A percentile compares a stretch with the other conserved stretches of the same genome.
Conservation (phyloP, 805 yeast species). For the Cyberlindnera maritima region DNA sequence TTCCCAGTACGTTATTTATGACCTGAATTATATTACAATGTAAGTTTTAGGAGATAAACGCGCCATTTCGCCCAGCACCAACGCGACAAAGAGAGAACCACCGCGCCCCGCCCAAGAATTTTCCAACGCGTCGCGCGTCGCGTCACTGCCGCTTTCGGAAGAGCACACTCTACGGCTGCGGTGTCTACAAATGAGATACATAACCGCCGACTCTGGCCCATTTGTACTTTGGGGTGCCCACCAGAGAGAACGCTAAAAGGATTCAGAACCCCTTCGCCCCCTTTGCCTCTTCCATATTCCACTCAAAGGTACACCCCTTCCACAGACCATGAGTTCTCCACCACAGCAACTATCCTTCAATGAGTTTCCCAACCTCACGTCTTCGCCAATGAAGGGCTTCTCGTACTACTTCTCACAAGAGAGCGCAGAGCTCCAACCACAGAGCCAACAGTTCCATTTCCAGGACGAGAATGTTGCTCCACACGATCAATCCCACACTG, state of each 20-base stretch:
- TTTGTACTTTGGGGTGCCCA: background rate
- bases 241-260: background rate
- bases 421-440: background rate
- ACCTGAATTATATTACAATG: background rate
- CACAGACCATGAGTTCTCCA: conserved; percentile 16
- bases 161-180: background rate
- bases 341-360: conserved; percentile 3
- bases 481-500: background rate
- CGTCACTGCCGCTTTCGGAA: conserved; percentile 16
- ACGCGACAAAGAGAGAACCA: background rate
- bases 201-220: conserved; percentile 4
- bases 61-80: background rate
- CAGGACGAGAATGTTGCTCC: conserved; percentile 15
- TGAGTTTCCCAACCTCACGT: conserved; percentile 8
- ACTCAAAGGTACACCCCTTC: background rate
- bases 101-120: background rate
- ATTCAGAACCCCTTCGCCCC: too few species aligned
- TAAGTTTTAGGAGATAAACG: background rate
- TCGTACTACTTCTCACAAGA: conserved; percentile 16
- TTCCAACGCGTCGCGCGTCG: conserved; percentile 14
- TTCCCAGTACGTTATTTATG: background rate
- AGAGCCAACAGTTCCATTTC: conserved; percentile 1
- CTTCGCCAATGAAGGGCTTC: conserved; percentile 22
- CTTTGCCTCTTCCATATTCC: background rate
- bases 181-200: conserved; percentile 10